A percentile compares a stretch with the other conserved stretches of the same genome.
Evolutionary conservation across 129 eudicot genomes (phyloP).

Genomic region (Escallonia herrerae): DNA sequence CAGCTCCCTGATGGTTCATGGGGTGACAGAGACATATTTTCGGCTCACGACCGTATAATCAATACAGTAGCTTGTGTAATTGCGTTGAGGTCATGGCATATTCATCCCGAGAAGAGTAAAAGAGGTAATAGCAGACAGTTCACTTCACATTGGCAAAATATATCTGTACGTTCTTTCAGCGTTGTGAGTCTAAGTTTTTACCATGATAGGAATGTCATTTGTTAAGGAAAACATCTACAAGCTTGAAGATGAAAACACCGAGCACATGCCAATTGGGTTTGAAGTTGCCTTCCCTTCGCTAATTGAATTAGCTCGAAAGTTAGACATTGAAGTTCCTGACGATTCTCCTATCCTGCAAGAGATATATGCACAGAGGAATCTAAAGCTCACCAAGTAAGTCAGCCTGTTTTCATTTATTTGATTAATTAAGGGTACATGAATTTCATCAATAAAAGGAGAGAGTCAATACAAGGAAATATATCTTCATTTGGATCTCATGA

Average conservation of each 20-base stretch:
- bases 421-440: no score
- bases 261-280: conserved; percentile 96
- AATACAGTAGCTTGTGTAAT: conserved; percentile 76
- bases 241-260: conserved; percentile 64
- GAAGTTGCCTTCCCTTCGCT: conserved; percentile 96
- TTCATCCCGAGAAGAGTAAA: conserved; percentile 43
- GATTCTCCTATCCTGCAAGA: conserved; percentile 56
- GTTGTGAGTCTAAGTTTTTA: neutral
- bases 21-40: conserved; percentile 59
- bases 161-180: no score
- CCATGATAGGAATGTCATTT: conserved; percentile 43
- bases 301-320: conserved; percentile 56
- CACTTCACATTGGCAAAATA: no score
- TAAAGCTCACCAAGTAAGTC: conserved; percentile 79
- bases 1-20: conserved; percentile 84
- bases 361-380: conserved; percentile 57
- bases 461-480: no score
- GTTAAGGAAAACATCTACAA: conserved; percentile 49
- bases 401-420: neutral
- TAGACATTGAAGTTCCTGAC: conserved; percentile 49
- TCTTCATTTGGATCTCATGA: no score
- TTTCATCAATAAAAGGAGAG: no score
- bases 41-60: conserved; percentile 61
- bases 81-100: conserved; percentile 79
- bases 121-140: conserved; percentile 35